A percentile compares a stretch with the other conserved stretches of the same genome.
Evolutionary conservation across 805 yeast species (phyloP).

Genomic region (baker's yeast (Saccharomyces cerevisiae)): DNA sequence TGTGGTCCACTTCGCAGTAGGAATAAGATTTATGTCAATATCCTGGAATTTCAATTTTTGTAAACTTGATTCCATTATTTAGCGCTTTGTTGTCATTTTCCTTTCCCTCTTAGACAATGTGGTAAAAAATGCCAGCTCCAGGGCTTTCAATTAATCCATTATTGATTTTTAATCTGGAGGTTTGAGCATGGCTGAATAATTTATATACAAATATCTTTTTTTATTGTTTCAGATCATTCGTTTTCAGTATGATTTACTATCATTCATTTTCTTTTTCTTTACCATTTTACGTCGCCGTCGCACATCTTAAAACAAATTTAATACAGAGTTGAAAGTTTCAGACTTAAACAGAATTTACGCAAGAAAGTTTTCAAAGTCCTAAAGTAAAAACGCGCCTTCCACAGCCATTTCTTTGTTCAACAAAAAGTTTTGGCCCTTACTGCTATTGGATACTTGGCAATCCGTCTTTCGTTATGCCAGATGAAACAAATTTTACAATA

Average conservation of each 20-base stretch:
- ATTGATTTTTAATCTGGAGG: neutral
- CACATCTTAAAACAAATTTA: neutral
- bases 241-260: neutral
- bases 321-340: neutral
- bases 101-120: neutral
- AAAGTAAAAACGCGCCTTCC: neutral
- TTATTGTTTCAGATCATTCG: neutral
- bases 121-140: neutral
- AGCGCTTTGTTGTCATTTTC: neutral
- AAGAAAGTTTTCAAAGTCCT: neutral
- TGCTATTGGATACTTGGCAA: neutral
- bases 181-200: neutral
- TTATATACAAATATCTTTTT: neutral
- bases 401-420: neutral
- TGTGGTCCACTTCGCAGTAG: neutral
- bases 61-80: neutral
- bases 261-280: neutral
- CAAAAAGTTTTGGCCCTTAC: neutral
- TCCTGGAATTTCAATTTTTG: neutral
- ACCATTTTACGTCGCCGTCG: neutral
- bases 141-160: neutral
- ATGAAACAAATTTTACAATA: neutral
- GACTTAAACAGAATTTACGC: neutral
- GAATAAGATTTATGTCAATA: neutral
- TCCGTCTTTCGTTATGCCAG: constrained; percentile 3